Percentiles rank a stretch among this genome's conserved stretches.
Conservation (phyloP, 768 basidiomycete genomes). For the Hemileccinum impolitum region DNA sequence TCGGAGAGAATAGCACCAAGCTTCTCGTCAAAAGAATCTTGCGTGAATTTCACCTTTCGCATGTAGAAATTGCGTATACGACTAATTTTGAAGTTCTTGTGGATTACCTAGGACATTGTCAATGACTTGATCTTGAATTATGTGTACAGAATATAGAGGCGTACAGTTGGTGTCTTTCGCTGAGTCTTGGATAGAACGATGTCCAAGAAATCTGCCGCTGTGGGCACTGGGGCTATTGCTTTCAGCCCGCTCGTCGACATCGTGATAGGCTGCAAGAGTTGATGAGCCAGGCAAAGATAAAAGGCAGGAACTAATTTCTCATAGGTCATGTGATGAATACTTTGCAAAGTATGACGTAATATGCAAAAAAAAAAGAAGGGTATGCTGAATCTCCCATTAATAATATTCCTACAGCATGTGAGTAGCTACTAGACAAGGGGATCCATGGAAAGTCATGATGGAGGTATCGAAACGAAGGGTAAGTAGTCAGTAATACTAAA, state of each 20-base stretch:
- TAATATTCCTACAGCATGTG: slow-evolving; percentile 18
- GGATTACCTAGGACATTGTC: slow-evolving; percentile 67
- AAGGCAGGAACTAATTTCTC: slow-evolving; percentile 11
- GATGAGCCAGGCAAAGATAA: slow-evolving; percentile 10
- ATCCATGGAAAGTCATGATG: slow-evolving; percentile 15
- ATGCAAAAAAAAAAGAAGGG: neutral
- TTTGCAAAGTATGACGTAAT: neutral
- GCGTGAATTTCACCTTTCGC: slow-evolving; percentile 99
- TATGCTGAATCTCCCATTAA: neutral
- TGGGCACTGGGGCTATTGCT: slow-evolving; percentile 98
- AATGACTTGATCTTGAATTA: slow-evolving; percentile 1
- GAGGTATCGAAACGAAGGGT: slow-evolving; percentile 28
- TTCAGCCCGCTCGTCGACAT: slow-evolving; percentile 91
- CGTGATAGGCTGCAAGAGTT: slow-evolving; percentile 12
- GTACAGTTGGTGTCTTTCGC: slow-evolving; percentile 93
- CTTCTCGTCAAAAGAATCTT: slow-evolving; percentile 96
- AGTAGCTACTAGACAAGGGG: slow-evolving; percentile 20
- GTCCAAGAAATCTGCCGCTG: slow-evolving; percentile 90
- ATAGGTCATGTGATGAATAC: slow-evolving; percentile 8
- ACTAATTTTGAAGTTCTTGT: slow-evolving; percentile 99
- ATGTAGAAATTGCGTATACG: slow-evolving; percentile 98
- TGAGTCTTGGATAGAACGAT: slow-evolving; percentile 93
- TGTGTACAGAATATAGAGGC: neutral
- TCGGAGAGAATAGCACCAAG: slow-evolving; percentile 89
- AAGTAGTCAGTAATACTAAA: slow-evolving; percentile 24